A percentile compares a stretch with the other conserved stretches of the same genome.
These are phyloP conservation scores for Rhododendron simsii DNA, from an alignment of 148 eudicot genomes.

Conservation along the genomic window DNA sequence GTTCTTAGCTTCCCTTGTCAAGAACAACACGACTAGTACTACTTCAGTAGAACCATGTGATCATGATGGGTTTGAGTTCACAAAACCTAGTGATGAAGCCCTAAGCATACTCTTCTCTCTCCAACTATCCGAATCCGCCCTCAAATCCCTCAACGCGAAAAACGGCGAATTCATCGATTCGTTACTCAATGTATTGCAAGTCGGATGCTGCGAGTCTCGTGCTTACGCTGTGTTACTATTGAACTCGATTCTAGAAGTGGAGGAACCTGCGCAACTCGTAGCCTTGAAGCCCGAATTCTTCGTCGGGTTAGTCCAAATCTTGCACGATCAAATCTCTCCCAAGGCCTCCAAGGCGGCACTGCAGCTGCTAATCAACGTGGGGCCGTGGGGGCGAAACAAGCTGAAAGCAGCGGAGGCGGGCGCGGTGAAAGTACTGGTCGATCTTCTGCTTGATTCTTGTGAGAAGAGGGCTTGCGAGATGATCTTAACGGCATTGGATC, in stretches of 20 bases:
- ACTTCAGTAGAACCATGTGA: conserved; percentile 20
- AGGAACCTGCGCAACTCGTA: conserved; percentile 26
- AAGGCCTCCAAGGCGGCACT: conserved; percentile 47
- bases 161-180: conserved; percentile 27
- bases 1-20: conserved; percentile 37
- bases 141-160: conserved; percentile 19
- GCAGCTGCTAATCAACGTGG: background rate
- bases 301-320: conserved; percentile 26
- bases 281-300: conserved; percentile 32
- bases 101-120: conserved; percentile 43
- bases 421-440: no score
- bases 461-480: no score
- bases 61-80: conserved; percentile 14
- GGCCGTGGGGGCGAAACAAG: no score
- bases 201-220: conserved; percentile 41
- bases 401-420: no score
- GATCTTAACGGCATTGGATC: no score
- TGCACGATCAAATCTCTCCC: conserved; percentile 40
- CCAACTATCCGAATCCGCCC: conserved; percentile 32
- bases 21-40: background rate
- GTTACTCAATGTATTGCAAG: conserved; percentile 26
- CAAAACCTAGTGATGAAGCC: conserved; percentile 36
- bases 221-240: conserved; percentile 38
- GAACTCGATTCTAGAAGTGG: conserved; percentile 36
- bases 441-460: no score